Base-by-base conservation (phyloP, 441 rosid species). In the Arabidopsis lyrata region DNA sequence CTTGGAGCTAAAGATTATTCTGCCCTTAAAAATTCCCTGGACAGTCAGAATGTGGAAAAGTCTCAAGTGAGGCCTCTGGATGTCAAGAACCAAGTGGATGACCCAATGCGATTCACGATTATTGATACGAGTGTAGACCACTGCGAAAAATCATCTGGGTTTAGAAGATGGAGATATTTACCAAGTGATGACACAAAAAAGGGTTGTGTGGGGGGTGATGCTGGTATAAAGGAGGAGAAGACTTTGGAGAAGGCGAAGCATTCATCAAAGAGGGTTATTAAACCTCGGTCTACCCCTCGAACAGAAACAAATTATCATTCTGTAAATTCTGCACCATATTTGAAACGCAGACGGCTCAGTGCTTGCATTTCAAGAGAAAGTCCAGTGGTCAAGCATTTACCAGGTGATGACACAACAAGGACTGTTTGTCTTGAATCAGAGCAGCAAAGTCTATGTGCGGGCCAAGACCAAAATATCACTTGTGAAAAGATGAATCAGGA, bases 41-140 rank as follows among this genome's bases (percentile, higher is more conserved):
- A 72, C 50, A 47, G 47, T 53, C 49, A 36, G 77, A 68, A 70
- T 54, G 42, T 67, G 80, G 82, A 71, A 63, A 68, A 54, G 63
- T 48, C 74, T n/a, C 66, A 36, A 66, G 32, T 42, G 31, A 60
- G 57, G 58, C 68, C 76, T 54, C n/a, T 58, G 36, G 82, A 78
- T 56, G 70, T 52, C 65, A 67, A 70, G 63, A 81, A 78, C 60
- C 73, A 67, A 8, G 60, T 53, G 41, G 69, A 53, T 59, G 78
- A 73, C 35, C 27, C 65, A 52, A 49, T 69, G 58, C 81, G 84
- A 69, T 84, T 86, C 63, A 80, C 83, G 20, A 65, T 91, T 65
- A 80, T 91, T 50, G 93, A 87, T 70, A 84, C 91, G 45, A 89
- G 94, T 84, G 67, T 80, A 78, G 50, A 79, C 32, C 64, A 67